Evolutionary conservation across 2,329 filamentous ascomycete species (phyloP).

Genomic region (Alternaria dauci): DNA sequence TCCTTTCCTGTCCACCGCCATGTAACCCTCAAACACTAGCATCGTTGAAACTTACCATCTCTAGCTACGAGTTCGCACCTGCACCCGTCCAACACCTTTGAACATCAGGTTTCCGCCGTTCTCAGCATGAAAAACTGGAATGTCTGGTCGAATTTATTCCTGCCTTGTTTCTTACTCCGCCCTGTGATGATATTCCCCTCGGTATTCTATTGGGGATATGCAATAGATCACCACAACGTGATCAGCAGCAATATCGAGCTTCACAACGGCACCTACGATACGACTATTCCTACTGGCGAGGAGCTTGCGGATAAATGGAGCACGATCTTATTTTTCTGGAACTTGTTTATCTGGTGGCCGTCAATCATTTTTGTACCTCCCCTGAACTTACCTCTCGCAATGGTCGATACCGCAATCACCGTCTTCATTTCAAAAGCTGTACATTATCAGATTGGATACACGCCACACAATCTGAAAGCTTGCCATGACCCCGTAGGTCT

Average conservation of each 20-base stretch:
- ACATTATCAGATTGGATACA: slow-evolving; percentile 18
- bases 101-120: not conserved
- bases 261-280: slow-evolving; percentile 21
- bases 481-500: slow-evolving; percentile 9
- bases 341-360: slow-evolving; percentile 10
- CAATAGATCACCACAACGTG: slow-evolving; percentile 8
- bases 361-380: slow-evolving; percentile 12
- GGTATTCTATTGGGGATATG: slow-evolving; percentile 6
- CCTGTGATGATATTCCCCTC: slow-evolving; percentile 12
- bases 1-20: not conserved
- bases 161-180: not conserved
- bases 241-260: slow-evolving; percentile 19
- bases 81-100: not conserved
- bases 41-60: not conserved
- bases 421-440: slow-evolving; percentile 13
- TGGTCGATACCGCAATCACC: slow-evolving; percentile 15
- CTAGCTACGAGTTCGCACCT: not conserved
- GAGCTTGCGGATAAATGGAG: slow-evolving; percentile 21
- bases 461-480: slow-evolving; percentile 6
- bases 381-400: slow-evolving; percentile 17
- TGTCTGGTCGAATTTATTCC: not conserved
- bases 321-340: slow-evolving; percentile 8
- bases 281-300: slow-evolving; percentile 15
- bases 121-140: not conserved
- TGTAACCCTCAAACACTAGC: not conserved